These are phyloP conservation scores for Macrolepiota fuliginosa DNA, from an alignment of 768 basidiomycete genomes.

Conservation along the genomic window DNA sequence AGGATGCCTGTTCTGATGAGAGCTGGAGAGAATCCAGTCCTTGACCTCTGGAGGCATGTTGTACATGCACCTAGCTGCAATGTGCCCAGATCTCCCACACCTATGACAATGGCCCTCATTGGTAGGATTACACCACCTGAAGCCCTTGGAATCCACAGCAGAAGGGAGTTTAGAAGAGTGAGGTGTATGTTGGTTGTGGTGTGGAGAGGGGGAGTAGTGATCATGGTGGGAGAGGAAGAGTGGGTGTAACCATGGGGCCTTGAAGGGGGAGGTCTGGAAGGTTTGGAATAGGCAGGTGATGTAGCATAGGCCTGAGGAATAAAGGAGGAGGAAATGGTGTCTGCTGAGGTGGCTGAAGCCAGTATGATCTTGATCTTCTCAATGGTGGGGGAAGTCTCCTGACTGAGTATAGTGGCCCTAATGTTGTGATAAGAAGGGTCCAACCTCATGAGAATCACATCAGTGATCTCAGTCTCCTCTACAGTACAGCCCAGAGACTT, in stretches of 20 bases:
- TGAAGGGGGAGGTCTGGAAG: no score
- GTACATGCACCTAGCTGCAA: constrained; percentile 15
- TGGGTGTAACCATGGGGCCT: no score
- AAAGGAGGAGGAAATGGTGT: no score
- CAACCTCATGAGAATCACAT: not conserved
- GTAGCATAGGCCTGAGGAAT: no score
- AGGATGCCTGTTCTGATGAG: not conserved
- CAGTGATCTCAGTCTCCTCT: not conserved
- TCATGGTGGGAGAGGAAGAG: no score
- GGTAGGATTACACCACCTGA: constrained; percentile 14
- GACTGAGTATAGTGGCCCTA: not conserved
- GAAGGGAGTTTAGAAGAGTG: not conserved
- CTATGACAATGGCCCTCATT: constrained; percentile 13
- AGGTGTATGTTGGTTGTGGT: not conserved
- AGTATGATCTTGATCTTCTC: not conserved
- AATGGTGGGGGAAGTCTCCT: not conserved
- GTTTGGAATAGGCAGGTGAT: no score
- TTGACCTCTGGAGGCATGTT: constrained; percentile 17
- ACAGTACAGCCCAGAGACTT: not conserved
- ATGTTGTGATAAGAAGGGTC: not conserved
- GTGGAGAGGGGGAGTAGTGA: no score
- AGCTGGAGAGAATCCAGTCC: constrained; percentile 13
- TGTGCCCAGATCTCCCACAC: constrained; percentile 14
- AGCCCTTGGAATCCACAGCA: constrained; percentile 10
- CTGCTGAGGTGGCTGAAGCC: not conserved